Percentiles rank a stretch among this genome's conserved stretches.
Evolutionary conservation across 768 basidiomycete species (phyloP).

Genomic region (Suillus sp.): DNA sequence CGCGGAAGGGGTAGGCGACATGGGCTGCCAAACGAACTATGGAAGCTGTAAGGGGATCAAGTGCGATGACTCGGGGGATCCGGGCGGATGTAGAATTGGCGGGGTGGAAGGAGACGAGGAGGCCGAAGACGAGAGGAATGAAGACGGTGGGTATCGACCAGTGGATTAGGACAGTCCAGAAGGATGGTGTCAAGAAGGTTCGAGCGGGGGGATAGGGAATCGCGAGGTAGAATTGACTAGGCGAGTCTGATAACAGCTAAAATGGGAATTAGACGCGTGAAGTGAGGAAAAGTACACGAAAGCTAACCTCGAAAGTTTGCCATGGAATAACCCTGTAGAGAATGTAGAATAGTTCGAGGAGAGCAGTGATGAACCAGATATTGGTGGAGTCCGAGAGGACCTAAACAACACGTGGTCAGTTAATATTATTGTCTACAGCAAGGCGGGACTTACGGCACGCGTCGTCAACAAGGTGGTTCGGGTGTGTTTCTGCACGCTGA

Average conservation of each 20-base stretch:
- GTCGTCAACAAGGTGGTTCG: conserved; percentile 24
- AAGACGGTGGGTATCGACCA: conserved; percentile 66
- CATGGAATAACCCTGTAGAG: conserved; percentile 57
- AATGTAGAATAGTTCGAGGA: conserved; percentile 57
- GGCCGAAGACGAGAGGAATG: conserved; percentile 57
- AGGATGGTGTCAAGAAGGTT: conserved; percentile 46
- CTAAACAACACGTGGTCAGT: conserved; percentile 31
- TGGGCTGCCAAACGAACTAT: conserved; percentile 66
- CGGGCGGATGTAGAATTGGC: conserved; percentile 31
- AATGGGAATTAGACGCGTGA: neutral
- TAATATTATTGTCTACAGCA: neutral
- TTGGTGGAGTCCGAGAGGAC: conserved; percentile 67
- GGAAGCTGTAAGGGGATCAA: conserved; percentile 66
- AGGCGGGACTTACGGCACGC: conserved; percentile 29
- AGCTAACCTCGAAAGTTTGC: conserved; percentile 45
- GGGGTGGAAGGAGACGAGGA: conserved; percentile 64
- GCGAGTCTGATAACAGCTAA: conserved; percentile 7
- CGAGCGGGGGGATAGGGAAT: conserved; percentile 52
- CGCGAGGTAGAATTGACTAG: conserved; percentile 20
- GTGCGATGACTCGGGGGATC: conserved; percentile 28
- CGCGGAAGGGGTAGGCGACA: conserved; percentile 54
- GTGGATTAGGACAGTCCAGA: conserved; percentile 58
- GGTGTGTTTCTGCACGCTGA: conserved; percentile 22
- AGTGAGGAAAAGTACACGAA: neutral
- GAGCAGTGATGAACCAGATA: conserved; percentile 56